Evolutionary conservation across 345 rosid genomes (phyloP).

Genomic region (Rhodamnia argentea): DNA sequence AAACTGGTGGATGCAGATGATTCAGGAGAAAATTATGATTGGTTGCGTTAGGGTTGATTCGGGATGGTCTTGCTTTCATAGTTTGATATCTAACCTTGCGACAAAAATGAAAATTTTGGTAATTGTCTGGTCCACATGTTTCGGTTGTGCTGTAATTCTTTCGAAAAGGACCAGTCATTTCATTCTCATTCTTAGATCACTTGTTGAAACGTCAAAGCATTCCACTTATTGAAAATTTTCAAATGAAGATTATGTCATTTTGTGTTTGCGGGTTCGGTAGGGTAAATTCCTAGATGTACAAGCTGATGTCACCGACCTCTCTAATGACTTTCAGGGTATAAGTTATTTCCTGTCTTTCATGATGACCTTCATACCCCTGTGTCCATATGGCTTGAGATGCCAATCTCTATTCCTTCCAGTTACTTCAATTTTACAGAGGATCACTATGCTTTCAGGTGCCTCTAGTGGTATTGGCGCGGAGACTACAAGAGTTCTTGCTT

Average conservation of each 20-base stretch:
- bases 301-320: too few species aligned
- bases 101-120: neutral
- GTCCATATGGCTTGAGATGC: neutral
- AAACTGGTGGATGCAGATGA: neutral
- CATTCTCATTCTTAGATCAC: neutral
- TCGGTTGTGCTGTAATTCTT: neutral
- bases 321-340: neutral
- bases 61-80: neutral
- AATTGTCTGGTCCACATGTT: neutral
- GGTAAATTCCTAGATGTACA: too few species aligned
- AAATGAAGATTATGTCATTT: neutral
- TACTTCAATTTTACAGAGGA: neutral
- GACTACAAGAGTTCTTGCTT: slow-evolving; percentile 63
- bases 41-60: neutral
- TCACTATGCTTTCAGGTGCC: slow-evolving; percentile 28
- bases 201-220: neutral
- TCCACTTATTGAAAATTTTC: neutral
- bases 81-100: neutral
- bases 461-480: slow-evolving; percentile 68
- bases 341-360: neutral
- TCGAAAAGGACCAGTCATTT: neutral
- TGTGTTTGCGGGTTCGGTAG: too few species aligned
- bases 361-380: neutral
- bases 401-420: neutral
- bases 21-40: neutral